Conservation (phyloP, 179 eudicot genomes). For the Beta corolliflora region DNA sequence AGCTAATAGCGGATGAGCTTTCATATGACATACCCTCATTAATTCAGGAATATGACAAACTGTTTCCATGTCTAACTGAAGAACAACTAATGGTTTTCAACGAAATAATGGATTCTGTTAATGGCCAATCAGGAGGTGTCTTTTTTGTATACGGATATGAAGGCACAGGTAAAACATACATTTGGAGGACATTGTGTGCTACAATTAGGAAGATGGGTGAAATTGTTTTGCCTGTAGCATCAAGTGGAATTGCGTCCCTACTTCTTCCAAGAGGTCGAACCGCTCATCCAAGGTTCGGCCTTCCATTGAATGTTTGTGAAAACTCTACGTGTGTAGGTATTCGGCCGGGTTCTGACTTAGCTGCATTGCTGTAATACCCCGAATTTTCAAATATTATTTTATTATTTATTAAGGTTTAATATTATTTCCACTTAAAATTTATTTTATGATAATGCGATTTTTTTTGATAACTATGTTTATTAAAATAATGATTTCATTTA, state of each 20-base stretch:
- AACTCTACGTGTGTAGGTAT: constrained; percentile 14
- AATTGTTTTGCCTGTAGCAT: no score
- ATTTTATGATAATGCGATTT: no score
- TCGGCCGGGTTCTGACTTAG: background rate
- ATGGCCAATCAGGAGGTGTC: background rate
- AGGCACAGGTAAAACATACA: constrained; percentile 19
- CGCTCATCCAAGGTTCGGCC: background rate
- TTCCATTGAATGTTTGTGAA: background rate
- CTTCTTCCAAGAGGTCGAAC: background rate
- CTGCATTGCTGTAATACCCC: no score
- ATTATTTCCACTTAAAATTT: no score
- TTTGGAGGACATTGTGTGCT: constrained; percentile 25
- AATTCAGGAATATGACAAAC: background rate
- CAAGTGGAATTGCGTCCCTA: no score
- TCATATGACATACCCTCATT: background rate
- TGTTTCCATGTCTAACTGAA: background rate
- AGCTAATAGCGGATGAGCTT: background rate
- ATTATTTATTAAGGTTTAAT: no score
- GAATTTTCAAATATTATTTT: no score
- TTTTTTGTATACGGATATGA: constrained; percentile 32
- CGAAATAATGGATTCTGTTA: background rate
- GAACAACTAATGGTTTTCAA: background rate
- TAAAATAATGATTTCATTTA: no score
- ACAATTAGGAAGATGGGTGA: background rate
- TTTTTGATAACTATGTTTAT: no score